Evolutionary conservation across 306 rosid genomes (phyloP), one percentile per base, ranked within the genome.

Genomic region (Acacia confusa): DNA sequence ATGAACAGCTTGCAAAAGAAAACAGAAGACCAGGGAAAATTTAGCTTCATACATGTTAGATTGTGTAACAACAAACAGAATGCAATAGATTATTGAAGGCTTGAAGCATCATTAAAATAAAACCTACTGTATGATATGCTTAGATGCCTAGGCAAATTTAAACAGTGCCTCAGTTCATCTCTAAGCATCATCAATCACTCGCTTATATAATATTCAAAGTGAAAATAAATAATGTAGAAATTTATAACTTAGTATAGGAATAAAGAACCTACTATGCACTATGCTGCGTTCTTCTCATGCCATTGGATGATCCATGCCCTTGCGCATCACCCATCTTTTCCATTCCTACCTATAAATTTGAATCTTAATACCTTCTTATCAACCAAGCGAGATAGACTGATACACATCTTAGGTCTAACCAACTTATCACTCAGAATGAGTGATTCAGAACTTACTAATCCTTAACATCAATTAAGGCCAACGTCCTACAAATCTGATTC

Each of bases 301-400:
- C 84, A 78, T 79, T 64, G 82, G 79, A 88, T 83, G 79, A 83
- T 75, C 73, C 72, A 76, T 72, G 87, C 34, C 86, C 83, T 63
- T 63, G 87, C 72, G 80, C 86, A 75, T 86, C 92, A 89, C 88
- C 94, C 91, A 67, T 88, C 92, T 85, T 88, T 88, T 88, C 90
- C 90, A 81, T 80, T 89, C 87, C 83, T 78, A 83, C 95, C 95
- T 89, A 89, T 86, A 87, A 91, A 84, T 87, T 89, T 85, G 87
- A 87, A 87, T 81, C 89, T 88, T 87, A 85, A 83, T 82, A 85
- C 66, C 72, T 88, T 84, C 84, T 84, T 84, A 67, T 76, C 74
- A 82, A 44, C 38, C 75, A 70, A 70, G 75, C 38, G 19, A 43
- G 20, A 70, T 13, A 70, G 55, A 43, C 17, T 13, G 19, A 43